Base-by-base conservation (phyloP, 192 early-diverging fungal genomes). In the Phlyctochytrium arcticum region DNA sequence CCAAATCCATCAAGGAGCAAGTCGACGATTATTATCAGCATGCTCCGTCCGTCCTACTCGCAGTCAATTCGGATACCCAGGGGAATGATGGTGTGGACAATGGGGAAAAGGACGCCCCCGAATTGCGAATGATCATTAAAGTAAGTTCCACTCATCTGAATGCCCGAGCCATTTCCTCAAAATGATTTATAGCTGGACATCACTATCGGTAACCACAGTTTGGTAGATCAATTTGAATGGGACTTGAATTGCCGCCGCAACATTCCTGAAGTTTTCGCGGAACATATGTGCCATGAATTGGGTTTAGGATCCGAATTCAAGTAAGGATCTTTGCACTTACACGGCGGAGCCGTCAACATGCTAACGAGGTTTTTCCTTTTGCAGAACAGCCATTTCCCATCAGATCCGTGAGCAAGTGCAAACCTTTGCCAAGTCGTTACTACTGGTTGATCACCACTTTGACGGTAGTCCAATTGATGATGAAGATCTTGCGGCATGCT, bases 171-270 rank as follows among this genome's bases (percentile, higher is more conserved):
- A 2, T 19, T 44, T 19, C 21, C 15, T 2, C 39, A 44, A 44
- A 44, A 44, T 12, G 39, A 19, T 19, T 44, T 12, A 44, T 66
- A 89, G 75, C 77, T 98, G 57, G 93, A 96, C 70, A 88, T 98
- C 31, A 86, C 90, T 0, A 87, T 98, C 21, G 93, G 86, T 17
- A 87, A 91, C 48, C 82, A 86, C 48, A 88, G 84, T 12, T 79
- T 96, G 34, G 80, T 89, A 21, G 95, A 98, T 78, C 92, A 94
- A 66, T 89, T 98, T 61, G 95, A 98, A 66, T 98, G 95, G 95
- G 94, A 96, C 72, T 73, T 93, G 27, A 83, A 77, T 36, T 86
- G 85, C 67, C 70, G 74, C 34, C 73, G 85, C n/a, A 91, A 91
- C 67, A 80, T 83, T 29, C 94, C 94, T 4, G 95, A 98, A 68